A percentile compares a stretch with the other conserved stretches of the same genome.
These are phyloP conservation scores for Cryoendolithus antarcticus DNA, from an alignment of 2,329 filamentous ascomycete genomes.

Conservation along the genomic window DNA sequence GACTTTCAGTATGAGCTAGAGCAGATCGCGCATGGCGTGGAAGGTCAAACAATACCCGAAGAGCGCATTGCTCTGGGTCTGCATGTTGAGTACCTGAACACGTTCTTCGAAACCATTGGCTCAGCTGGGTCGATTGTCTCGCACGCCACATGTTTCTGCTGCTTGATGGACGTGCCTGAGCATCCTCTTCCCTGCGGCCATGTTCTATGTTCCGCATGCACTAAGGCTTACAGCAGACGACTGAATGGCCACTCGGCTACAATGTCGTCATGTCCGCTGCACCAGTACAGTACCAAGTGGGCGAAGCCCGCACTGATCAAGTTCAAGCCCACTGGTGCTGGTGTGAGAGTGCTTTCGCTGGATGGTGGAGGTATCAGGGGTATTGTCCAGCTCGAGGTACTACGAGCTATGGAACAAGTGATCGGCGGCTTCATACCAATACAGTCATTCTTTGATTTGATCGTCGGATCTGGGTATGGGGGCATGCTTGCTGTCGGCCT, in stretches of 20 bases:
- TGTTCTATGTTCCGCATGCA: constrained; percentile 28
- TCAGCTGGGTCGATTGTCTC: constrained; percentile 22
- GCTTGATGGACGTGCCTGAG: constrained; percentile 27
- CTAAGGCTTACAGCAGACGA: constrained; percentile 18
- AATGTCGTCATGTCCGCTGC: constrained; percentile 24
- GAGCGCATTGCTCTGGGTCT: constrained; percentile 19
- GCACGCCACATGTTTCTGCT: constrained; percentile 30
- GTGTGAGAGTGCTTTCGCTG: constrained; percentile 18
- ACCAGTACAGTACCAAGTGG: constrained; percentile 21
- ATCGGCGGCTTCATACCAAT: constrained; percentile 27
- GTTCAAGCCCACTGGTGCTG: constrained; percentile 17
- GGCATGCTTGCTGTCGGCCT: constrained; percentile 34
- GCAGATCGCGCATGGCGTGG: constrained; percentile 14
- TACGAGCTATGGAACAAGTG: constrained; percentile 28
- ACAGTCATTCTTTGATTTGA: constrained; percentile 37
- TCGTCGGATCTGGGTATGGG: constrained; percentile 36
- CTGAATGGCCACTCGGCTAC: constrained; percentile 1
- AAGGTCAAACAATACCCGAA: constrained; percentile 18
- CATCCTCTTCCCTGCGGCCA: constrained; percentile 32
- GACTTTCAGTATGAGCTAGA: constrained; percentile 22
- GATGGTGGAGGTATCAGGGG: constrained; percentile 35
- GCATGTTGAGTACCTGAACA: constrained; percentile 19
- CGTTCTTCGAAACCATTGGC: constrained; percentile 30
- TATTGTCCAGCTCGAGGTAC: constrained; percentile 33
- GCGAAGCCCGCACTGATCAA: constrained; percentile 21